These are phyloP conservation scores for Rhizophagus prolifer DNA, from an alignment of 192 early-diverging fungal genomes.

Conservation along the genomic window DNA sequence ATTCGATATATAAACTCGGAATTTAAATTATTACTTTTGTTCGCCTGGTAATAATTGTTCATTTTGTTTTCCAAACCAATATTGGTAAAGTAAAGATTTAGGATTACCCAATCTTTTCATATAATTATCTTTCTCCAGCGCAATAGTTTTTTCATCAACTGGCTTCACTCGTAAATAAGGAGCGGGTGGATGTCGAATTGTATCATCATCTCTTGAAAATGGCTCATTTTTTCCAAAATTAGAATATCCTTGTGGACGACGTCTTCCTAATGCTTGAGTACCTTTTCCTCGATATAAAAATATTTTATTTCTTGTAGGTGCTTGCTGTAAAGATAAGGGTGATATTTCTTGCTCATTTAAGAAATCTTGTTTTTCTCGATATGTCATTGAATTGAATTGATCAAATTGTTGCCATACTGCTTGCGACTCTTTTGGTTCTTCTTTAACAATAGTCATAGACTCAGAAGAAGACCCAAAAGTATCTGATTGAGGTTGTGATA, in stretches of 20 bases:
- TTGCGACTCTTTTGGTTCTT: conserved; percentile 3
- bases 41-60: no score
- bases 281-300: not conserved
- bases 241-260: not conserved
- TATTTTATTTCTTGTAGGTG: not conserved
- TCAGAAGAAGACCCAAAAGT: not conserved
- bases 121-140: conserved; percentile 13
- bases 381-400: conserved; percentile 5
- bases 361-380: conserved; percentile 13
- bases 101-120: not conserved
- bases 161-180: conserved; percentile 15
- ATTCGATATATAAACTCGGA: no score
- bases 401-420: conserved; percentile 15
- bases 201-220: not conserved
- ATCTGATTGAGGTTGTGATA: not conserved
- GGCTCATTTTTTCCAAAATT: not conserved
- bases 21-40: no score
- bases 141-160: not conserved
- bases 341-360: not conserved
- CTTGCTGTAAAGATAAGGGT: not conserved
- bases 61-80: conserved; percentile 17
- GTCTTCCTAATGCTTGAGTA: not conserved
- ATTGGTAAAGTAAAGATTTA: conserved; percentile 15
- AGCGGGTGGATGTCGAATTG: not conserved
- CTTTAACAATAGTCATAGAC: not conserved